phyloP scores from a whole-genome alignment of 345 rosid genomes.

The Adansonia digitata region DNA sequence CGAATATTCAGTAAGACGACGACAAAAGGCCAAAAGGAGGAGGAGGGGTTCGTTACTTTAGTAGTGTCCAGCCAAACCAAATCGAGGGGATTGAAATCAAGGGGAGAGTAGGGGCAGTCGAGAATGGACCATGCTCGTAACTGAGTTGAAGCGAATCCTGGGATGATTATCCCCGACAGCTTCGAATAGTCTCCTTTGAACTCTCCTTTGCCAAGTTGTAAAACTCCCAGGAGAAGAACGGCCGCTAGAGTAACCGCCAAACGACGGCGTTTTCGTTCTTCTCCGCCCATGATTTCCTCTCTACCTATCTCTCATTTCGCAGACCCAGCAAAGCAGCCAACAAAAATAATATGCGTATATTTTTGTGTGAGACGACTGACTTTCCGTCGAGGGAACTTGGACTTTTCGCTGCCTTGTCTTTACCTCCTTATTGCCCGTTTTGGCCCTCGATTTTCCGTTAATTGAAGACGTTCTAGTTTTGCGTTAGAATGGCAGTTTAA shows the following conservation, averaged over 20 bases:
- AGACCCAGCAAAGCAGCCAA: neutral
- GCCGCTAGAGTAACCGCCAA: neutral
- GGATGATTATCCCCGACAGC: constrained; percentile 92
- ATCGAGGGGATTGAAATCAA: constrained; percentile 98
- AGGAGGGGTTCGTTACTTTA: constrained; percentile 55
- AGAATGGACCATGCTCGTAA: constrained; percentile 96
- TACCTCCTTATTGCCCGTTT: too few species aligned
- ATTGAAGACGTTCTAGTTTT: too few species aligned
- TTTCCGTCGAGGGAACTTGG: too few species aligned
- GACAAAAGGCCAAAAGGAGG: neutral
- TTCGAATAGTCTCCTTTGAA: constrained; percentile 57
- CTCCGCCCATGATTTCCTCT: constrained; percentile 5
- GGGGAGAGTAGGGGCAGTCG: constrained; percentile 93
- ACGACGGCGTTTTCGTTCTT: neutral
- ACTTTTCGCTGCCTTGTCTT: too few species aligned
- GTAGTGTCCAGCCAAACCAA: constrained; percentile 96
- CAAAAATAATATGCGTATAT: too few species aligned
- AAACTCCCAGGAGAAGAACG: constrained; percentile 18
- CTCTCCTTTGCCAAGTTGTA: constrained; percentile 32
- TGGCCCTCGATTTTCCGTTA: too few species aligned
- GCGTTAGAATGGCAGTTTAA: too few species aligned
- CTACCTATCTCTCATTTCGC: neutral
- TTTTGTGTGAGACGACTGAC: neutral
- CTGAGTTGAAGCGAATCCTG: constrained; percentile 98
- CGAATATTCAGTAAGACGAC: neutral